These are phyloP conservation scores for Cryptococcus neoformans DNA, from an alignment of 1,284 basidiomycete genomes.

Conservation along the genomic window DNA sequence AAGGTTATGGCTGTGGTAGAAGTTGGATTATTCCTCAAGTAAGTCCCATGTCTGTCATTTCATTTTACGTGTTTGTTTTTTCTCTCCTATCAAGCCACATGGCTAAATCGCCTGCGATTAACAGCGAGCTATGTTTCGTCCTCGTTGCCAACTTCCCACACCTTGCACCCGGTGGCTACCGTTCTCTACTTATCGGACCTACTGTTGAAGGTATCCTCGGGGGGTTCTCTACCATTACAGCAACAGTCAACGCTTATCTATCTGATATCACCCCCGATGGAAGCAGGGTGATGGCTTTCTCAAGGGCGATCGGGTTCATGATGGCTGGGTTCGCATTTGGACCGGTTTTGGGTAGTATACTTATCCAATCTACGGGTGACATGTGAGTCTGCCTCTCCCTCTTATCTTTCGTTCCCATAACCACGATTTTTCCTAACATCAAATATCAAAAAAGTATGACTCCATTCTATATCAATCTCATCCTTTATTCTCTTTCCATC, in stretches of 20 bases:
- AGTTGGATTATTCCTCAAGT: constrained; percentile 72
- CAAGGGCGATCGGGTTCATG: constrained; percentile 59
- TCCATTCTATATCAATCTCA: constrained; percentile 65
- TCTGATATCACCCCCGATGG: constrained; percentile 82
- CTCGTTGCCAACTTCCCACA: constrained; percentile 68
- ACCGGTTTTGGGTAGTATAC: constrained; percentile 66
- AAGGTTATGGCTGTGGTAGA: constrained; percentile 68
- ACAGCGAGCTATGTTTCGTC: constrained; percentile 72
- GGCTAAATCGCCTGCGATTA: not conserved
- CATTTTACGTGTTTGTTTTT: no score
- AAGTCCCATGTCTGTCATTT: constrained; percentile 22
- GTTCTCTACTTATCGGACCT: constrained; percentile 77
- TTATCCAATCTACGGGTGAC: constrained; percentile 61
- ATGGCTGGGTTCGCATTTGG: constrained; percentile 67
- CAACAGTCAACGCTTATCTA: constrained; percentile 73
- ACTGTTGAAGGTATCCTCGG: constrained; percentile 78
- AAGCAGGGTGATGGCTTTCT: constrained; percentile 74
- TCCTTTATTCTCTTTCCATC: constrained; percentile 53
- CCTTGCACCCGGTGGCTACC: constrained; percentile 64
- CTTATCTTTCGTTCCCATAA: not conserved
- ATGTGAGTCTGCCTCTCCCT: constrained; percentile 43
- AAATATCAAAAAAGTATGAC: constrained; percentile 53
- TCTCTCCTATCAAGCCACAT: no score
- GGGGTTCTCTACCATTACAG: constrained; percentile 76
- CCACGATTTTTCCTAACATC: not conserved